Conservation (phyloP, 192 early-diverging fungal genomes). For the Coemansia asiatica region DNA sequence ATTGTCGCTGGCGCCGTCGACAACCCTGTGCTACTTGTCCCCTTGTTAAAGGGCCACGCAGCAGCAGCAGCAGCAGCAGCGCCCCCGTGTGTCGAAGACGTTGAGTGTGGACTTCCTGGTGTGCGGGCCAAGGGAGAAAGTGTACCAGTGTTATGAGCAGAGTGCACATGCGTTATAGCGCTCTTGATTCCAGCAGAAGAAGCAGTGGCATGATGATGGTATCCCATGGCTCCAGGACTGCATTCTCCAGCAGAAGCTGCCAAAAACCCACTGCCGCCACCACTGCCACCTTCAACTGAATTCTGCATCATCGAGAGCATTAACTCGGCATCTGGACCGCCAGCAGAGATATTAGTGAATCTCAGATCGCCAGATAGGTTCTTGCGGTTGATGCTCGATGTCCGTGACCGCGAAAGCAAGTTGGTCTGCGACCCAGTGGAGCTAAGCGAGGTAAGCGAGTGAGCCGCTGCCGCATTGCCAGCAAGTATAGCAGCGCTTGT, state of each 20-base stretch:
- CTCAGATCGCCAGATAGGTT: slow-evolving; percentile 40
- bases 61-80: slow-evolving; percentile 5
- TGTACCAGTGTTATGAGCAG: slow-evolving; percentile 5
- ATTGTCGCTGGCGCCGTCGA: neutral
- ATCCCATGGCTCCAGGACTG: slow-evolving; percentile 5
- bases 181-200: neutral
- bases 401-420: slow-evolving; percentile 34
- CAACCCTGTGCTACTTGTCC: neutral
- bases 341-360: slow-evolving; percentile 21
- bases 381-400: slow-evolving; percentile 34
- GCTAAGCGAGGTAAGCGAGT: slow-evolving; percentile 22
- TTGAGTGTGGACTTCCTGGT: slow-evolving; percentile 35
- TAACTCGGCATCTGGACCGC: slow-evolving; percentile 21
- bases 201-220: neutral
- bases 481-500: neutral
- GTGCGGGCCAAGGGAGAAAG: slow-evolving; percentile 17
- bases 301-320: slow-evolving; percentile 36
- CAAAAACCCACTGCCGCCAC: neutral
- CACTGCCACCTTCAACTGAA: slow-evolving; percentile 1
- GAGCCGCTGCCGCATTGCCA: neutral
- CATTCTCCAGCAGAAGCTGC: slow-evolving; percentile 13
- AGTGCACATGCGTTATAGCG: slow-evolving; percentile 4
- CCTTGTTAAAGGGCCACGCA: slow-evolving; percentile 54
- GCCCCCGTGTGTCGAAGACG: slow-evolving; percentile 12
- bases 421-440: slow-evolving; percentile 21